Base-by-base conservation (phyloP, 1,139 yeast genomes). In the Suhomyces anneliseae region DNA sequence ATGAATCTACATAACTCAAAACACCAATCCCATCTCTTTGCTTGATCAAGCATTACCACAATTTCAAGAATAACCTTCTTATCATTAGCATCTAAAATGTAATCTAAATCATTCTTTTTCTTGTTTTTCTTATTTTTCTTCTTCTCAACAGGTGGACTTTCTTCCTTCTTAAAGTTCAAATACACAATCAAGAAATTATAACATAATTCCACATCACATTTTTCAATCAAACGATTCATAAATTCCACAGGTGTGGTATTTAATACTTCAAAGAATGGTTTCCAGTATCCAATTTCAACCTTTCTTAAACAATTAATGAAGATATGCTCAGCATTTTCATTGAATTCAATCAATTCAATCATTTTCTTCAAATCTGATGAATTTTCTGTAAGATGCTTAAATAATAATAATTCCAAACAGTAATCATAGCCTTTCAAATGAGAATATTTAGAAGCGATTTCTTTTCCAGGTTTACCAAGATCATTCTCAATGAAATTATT, bases 1-100 rank as follows among this genome's bases (percentile, higher is more conserved):
- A 74, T 65, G 50, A 73, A 75, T 31, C 80, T 64, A 54, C 79
- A 74, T 36, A 75, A 62, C 50, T 75, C 79, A 55, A 70, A 72
- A 47, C 78, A 72, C 70, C 75, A 71, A 44, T 74, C 78, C 78
- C 78, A 75, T 48, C 64, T 65, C 34, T 62, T 55, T 7, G 68
- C 60, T 10, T 54, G 53, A 36, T 62, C 69, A 15, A 75, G 58
- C 68, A 72, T 64, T 36, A 56, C 59, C 35, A 74, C 66, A 7
- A 75, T 72, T 41, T 65, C 58, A 19, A 70, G 46, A 9, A 75
- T 72, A 38, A 74, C 66, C 9, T 53, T 52, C 38, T 65, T 64
- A 47, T 75, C 79, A 11, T 61, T 56, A 4, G 53, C 49, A 50
- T 66, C 67, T 14, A 74, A 57, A 11, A 43, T 27, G 10, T 46